Conservation (phyloP, 768 basidiomycete species). For the Naganishia friedmannii region DNA sequence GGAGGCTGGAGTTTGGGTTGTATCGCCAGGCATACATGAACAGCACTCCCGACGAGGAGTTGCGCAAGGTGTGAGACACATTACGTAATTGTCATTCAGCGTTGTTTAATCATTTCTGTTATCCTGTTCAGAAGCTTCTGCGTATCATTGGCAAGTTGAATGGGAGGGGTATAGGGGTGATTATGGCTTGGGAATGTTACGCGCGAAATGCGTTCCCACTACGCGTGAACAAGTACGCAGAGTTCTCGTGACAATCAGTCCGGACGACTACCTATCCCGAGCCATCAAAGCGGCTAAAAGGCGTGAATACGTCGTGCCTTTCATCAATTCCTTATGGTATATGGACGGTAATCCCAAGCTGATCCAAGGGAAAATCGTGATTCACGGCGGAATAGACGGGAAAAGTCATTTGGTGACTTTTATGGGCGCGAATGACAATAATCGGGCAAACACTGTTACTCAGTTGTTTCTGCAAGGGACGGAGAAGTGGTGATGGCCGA, state of each 20-base stretch:
- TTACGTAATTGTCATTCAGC: too few relatives aligned
- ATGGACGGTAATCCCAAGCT: slow-evolving; percentile 54
- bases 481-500: slow-evolving; percentile 11
- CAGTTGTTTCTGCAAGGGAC: slow-evolving; percentile 40
- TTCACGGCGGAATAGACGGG: slow-evolving; percentile 56
- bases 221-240: not conserved
- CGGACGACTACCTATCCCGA: not conserved
- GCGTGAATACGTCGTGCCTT: slow-evolving; percentile 50
- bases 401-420: slow-evolving; percentile 53
- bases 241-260: not conserved
- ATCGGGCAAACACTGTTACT: slow-evolving; percentile 53
- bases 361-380: slow-evolving; percentile 53
- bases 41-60: not conserved
- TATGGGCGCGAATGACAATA: slow-evolving; percentile 54
- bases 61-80: slow-evolving; percentile 1
- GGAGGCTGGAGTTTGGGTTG: not conserved
- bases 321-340: slow-evolving; percentile 54
- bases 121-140: not conserved
- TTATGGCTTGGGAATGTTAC: not conserved
- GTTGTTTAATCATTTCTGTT: too few relatives aligned
- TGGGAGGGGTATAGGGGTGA: not conserved
- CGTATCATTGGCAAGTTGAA: not conserved
- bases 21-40: not conserved
- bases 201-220: not conserved
- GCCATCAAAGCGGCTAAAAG: slow-evolving; percentile 24